Evolutionary conservation across 495 filamentous ascomycete species (phyloP).

Genomic region (Aspergillus coremiiformis): DNA sequence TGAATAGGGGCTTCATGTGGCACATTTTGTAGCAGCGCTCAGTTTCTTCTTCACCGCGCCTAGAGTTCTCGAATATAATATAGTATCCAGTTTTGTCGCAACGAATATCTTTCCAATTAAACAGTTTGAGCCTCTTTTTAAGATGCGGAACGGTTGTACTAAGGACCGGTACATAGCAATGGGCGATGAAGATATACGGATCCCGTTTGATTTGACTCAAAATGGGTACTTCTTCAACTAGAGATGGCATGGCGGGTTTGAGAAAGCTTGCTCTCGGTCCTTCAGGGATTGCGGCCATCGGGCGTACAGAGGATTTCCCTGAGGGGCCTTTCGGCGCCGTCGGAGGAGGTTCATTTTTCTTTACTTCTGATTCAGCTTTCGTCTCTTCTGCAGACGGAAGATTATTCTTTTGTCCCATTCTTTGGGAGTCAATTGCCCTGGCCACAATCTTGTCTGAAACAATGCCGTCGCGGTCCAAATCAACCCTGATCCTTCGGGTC

Average conservation of each 20-base stretch:
- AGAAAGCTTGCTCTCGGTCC: constrained; percentile 36
- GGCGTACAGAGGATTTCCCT: constrained; percentile 46
- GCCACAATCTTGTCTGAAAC: constrained; percentile 69
- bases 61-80: constrained; percentile 73
- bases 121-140: constrained; percentile 75
- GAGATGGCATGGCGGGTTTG: constrained; percentile 40
- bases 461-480: constrained; percentile 79
- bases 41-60: constrained; percentile 68
- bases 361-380: constrained; percentile 22
- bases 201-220: constrained; percentile 62
- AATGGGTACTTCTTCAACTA: constrained; percentile 55
- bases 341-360: constrained; percentile 60
- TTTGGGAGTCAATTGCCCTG: constrained; percentile 57
- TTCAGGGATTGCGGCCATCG: constrained; percentile 35
- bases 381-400: constrained; percentile 16
- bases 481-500: constrained; percentile 63
- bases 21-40: constrained; percentile 65
- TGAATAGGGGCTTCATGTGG: constrained; percentile 76
- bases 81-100: constrained; percentile 84
- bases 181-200: constrained; percentile 88
- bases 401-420: constrained; percentile 39
- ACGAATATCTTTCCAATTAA: constrained; percentile 66
- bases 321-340: constrained; percentile 84
- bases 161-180: constrained; percentile 82
- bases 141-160: constrained; percentile 75